A percentile compares a stretch with the other conserved stretches of the same genome.
These are phyloP conservation scores for Ricinus communis DNA, from an alignment of 345 rosid genomes.

Conservation along the genomic window DNA sequence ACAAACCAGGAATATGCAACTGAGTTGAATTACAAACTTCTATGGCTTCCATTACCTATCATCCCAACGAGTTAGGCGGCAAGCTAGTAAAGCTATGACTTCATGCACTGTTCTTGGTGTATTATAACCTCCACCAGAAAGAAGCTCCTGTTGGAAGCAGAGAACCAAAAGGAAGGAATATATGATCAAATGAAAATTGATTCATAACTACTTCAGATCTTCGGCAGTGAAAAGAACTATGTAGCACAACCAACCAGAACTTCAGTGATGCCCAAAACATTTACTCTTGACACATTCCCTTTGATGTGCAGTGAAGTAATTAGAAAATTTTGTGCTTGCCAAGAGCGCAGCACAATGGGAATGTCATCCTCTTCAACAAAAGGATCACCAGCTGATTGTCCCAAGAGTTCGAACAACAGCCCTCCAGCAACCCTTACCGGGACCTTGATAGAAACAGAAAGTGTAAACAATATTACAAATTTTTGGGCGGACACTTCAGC, in stretches of 20 bases:
- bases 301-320: slow-evolving; percentile 80
- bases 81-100: slow-evolving; percentile 75
- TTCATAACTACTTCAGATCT: background rate
- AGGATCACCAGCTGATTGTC: slow-evolving; percentile 98
- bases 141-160: slow-evolving; percentile 60
- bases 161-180: slow-evolving; percentile 16
- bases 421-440: slow-evolving; percentile 99
- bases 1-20: background rate
- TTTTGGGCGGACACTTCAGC: background rate
- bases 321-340: slow-evolving; percentile 95
- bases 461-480: slow-evolving; percentile 7
- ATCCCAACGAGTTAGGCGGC: slow-evolving; percentile 91
- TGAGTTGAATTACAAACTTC: background rate
- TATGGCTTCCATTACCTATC: slow-evolving; percentile 53
- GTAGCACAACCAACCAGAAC: slow-evolving; percentile 68
- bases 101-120: slow-evolving; percentile 86
- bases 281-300: slow-evolving; percentile 52
- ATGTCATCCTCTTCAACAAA: slow-evolving; percentile 83
- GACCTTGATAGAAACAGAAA: slow-evolving; percentile 43
- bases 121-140: slow-evolving; percentile 78
- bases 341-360: slow-evolving; percentile 85
- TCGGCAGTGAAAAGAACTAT: slow-evolving; percentile 12
- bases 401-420: slow-evolving; percentile 88
- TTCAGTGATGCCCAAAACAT: slow-evolving; percentile 80
- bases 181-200: slow-evolving; percentile 8